Conservation (phyloP, 768 basidiomycete species). For the Boletus sp. region DNA sequence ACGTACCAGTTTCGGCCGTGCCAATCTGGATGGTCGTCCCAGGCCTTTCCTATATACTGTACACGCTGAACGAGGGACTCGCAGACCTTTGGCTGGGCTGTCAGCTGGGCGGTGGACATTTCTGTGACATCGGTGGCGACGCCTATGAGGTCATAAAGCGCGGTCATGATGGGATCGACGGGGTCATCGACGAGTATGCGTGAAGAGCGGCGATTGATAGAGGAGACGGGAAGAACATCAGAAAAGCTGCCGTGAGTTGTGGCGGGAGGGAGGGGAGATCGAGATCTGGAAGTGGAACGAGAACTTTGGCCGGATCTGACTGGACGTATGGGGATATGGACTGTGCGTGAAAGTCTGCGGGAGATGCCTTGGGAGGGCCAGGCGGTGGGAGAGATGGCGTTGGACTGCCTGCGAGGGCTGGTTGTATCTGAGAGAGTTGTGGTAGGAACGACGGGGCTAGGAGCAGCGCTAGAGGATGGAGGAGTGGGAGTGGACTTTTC, state of each 20-base stretch:
- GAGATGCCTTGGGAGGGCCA: slow-evolving; percentile 61
- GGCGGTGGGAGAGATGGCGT: slow-evolving; percentile 45
- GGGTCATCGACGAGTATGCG: slow-evolving; percentile 84
- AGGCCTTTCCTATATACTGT: slow-evolving; percentile 87
- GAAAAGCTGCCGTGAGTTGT: slow-evolving; percentile 66
- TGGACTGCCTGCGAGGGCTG: slow-evolving; percentile 64
- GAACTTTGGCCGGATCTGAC: slow-evolving; percentile 80
- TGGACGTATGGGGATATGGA: slow-evolving; percentile 69
- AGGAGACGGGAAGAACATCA: slow-evolving; percentile 45
- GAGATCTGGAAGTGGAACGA: slow-evolving; percentile 91
- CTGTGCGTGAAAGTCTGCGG: slow-evolving; percentile 81
- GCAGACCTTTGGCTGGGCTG: slow-evolving; percentile 80
- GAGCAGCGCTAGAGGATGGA: slow-evolving; percentile 53
- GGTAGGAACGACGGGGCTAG: slow-evolving; percentile 60
- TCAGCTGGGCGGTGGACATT: slow-evolving; percentile 83
- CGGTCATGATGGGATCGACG: slow-evolving; percentile 84
- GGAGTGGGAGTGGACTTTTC: slow-evolving; percentile 52
- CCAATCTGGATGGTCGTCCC: slow-evolving; percentile 99
- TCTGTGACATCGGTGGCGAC: slow-evolving; percentile 94
- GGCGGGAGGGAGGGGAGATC: slow-evolving; percentile 82
- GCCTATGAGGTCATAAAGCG: slow-evolving; percentile 87
- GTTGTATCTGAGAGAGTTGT: slow-evolving; percentile 62
- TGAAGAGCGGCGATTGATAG: slow-evolving; percentile 71
- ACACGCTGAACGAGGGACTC: slow-evolving; percentile 86
- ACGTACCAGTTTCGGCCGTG: slow-evolving; percentile 98